Conservation (phyloP, 345 rosid species). For the Salix arbutifolia region DNA sequence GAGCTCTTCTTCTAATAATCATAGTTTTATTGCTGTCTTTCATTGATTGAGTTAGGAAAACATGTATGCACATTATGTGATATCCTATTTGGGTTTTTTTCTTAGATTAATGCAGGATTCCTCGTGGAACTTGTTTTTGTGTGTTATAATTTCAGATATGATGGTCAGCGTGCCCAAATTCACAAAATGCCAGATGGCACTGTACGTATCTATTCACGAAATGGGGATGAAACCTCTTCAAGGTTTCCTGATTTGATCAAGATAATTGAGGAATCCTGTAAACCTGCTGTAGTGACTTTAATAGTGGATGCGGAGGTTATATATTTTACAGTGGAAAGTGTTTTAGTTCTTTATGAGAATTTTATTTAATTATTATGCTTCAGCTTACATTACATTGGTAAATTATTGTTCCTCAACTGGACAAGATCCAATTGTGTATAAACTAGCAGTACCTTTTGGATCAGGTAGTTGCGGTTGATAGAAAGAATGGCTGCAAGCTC, state of each 20-base stretch:
- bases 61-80: too few relatives aligned
- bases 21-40: too few relatives aligned
- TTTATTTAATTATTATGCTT: neutral
- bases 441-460: constrained; percentile 2
- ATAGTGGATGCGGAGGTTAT: constrained; percentile 86
- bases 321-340: constrained; percentile 14
- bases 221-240: constrained; percentile 82
- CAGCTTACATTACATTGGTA: neutral
- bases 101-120: constrained; percentile 1
- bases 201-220: constrained; percentile 69
- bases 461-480: constrained; percentile 84
- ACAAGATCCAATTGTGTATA: neutral
- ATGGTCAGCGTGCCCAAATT: constrained; percentile 93
- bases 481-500: constrained; percentile 64
- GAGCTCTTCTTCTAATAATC: too few relatives aligned
- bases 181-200: constrained; percentile 60
- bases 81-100: neutral
- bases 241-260: constrained; percentile 73
- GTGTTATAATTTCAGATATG: constrained; percentile 53
- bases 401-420: constrained; percentile 1
- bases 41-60: too few relatives aligned
- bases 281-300: constrained; percentile 56
- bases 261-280: constrained; percentile 49
- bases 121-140: constrained; percentile 3
- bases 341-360: neutral